phyloP scores from a whole-genome alignment of 164 flowering plant species.

The Dillenia turbinata region DNA sequence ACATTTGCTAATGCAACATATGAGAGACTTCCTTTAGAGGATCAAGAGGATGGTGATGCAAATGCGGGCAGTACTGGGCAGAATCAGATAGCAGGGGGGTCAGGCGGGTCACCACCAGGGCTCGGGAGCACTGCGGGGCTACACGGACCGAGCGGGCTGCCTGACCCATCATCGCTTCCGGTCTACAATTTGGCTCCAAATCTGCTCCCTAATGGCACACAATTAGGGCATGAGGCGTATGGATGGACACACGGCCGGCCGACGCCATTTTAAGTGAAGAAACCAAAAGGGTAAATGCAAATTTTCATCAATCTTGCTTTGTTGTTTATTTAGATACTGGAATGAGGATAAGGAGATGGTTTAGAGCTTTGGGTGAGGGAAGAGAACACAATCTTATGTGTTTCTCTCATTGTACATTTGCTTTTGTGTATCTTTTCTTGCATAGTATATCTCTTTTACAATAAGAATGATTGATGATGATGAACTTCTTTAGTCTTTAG shows the following conservation, averaged over 20 bases:
- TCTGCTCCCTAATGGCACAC: slow-evolving; percentile 31
- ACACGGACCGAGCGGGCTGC: slow-evolving; percentile 12
- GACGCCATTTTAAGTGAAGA: too few relatives aligned
- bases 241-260: slow-evolving; percentile 36
- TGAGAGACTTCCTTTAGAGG: slow-evolving; percentile 67
- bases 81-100: slow-evolving; percentile 4
- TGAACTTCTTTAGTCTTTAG: too few relatives aligned
- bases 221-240: slow-evolving; percentile 35
- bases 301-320: too few relatives aligned
- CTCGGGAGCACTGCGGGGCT: slow-evolving; percentile 7
- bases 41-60: slow-evolving; percentile 30
- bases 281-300: too few relatives aligned
- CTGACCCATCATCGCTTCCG: slow-evolving; percentile 25
- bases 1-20: slow-evolving; percentile 72
- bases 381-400: too few relatives aligned
- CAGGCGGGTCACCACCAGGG: slow-evolving; percentile 17
- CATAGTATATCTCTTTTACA: too few relatives aligned
- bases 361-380: too few relatives aligned
- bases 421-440: too few relatives aligned
- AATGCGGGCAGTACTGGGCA: slow-evolving; percentile 16
- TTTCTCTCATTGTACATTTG: too few relatives aligned
- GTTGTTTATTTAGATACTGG: too few relatives aligned
- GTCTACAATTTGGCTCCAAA: slow-evolving; percentile 30
- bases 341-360: too few relatives aligned
- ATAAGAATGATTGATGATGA: too few relatives aligned